phyloP scores from a whole-genome alignment of 257 asterid genomes.

The Nicotiana obtusifolia region DNA sequence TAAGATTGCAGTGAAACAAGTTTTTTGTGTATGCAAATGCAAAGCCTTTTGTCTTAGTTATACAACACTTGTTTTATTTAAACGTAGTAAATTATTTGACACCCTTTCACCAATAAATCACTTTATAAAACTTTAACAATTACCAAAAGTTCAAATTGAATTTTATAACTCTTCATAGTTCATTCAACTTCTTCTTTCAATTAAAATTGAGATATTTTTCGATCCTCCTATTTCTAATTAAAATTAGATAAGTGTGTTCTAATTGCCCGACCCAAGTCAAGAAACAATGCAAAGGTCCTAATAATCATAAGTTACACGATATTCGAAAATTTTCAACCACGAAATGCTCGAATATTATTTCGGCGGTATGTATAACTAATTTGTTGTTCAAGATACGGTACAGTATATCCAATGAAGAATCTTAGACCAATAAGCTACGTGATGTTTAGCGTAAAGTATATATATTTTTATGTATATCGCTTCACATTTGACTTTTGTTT shows the following conservation, averaged over 20 bases:
- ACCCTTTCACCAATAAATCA: too few species aligned
- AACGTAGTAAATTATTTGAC: not conserved
- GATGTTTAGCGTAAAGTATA: too few species aligned
- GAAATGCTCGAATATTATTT: not conserved
- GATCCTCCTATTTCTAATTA: not conserved
- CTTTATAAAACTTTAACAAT: too few species aligned
- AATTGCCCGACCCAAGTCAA: not conserved
- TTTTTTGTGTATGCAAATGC: too few species aligned
- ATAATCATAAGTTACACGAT: not conserved
- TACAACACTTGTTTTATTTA: not conserved
- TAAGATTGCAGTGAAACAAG: too few species aligned
- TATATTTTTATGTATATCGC: too few species aligned
- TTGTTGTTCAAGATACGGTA: not conserved
- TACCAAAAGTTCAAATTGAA: too few species aligned
- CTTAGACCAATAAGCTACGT: not conserved
- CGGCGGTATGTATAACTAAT: not conserved
- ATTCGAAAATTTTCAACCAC: not conserved
- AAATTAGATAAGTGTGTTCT: not conserved
- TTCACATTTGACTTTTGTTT: too few species aligned
- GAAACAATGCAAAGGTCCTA: not conserved
- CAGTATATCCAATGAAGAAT: not conserved
- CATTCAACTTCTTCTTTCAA: not conserved
- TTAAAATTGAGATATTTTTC: not conserved
- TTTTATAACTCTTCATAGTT: too few species aligned
- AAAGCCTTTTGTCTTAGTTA: too few species aligned